Base-by-base conservation (phyloP, 2,329 filamentous ascomycete genomes). In the Cladophialophora yegresii region DNA sequence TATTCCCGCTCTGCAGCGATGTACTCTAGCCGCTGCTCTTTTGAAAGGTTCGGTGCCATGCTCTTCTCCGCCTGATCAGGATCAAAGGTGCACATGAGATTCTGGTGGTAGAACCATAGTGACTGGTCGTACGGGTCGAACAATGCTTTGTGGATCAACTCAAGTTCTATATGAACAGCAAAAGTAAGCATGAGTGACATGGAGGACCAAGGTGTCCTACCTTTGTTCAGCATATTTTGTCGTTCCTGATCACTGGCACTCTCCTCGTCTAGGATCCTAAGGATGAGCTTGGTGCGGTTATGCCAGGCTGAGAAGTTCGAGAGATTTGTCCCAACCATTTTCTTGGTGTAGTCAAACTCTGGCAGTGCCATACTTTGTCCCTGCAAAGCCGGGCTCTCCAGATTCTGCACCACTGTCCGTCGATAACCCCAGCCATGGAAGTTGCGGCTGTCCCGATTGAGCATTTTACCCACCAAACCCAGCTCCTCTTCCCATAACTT, bases 231-330 rank as follows among this genome's bases (percentile, higher is more conserved):
- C 72, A 96, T 89, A 45, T 80, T 79, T 71, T 82, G 84, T 61
- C 95, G 84, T 54, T 86, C 84, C 22, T 76, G 78, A 55, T 86
- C 82, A 65, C 85, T 84, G 1, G 91, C 89, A 0, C 81, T 77
- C 55, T 91, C 84, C 76, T 96, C 90, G 20, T 85, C 78, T 56
- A 98, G 80, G 22, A 97, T 77, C 47, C 85, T 84, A 49, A 90
- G 86, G 61, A 97, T 95, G 23, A 98, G 82, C 73, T 90, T 91
- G 70, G 89, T 92, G 58, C 95, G 87, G 73, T 90, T 90, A 75
- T 99, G 95, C 93, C 95, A 98, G 1, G 95, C 95, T 3, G 92
- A 97, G 75, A 98, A 99, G 75, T 99, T 99, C 47, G 91, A 96
- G 54, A 99, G 81, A 71, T 96, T 90, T n/a, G 78, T 80, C 47